Evolutionary conservation across 108 stramenopile species (phyloP), one percentile per base, ranked within the genome.

Genomic region (Seminavis robusta): DNA sequence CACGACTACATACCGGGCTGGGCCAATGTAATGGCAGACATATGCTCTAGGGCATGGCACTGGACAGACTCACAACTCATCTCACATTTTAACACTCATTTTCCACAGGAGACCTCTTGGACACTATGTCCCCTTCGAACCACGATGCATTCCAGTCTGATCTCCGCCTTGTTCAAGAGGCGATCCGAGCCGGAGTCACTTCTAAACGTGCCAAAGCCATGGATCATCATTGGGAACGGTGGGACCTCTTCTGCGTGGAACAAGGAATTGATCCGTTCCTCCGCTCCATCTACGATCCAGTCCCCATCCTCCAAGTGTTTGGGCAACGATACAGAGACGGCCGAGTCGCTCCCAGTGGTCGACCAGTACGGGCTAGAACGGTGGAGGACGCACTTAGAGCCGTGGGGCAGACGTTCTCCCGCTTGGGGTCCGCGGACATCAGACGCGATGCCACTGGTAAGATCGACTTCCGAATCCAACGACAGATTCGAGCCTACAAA

Each of bases 221-320:
- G 13, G n/a, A 24, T 42, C 16, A 24, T 1, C 47, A 67, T 24
- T 67, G 57, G 65, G 15, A 5, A 11, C 7, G 13, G 1, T 65
- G 64, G 64, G 21, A 8, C 11, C 29, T 7, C 15, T 51, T 40
- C 57, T 50, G 56, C 40, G 24, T 10, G 11, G 11, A 30, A 16
- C 16, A 21, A 24, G 13, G 8, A 46, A 9, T 67, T 38, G 65
- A 61, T 29, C 52, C 71, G 25, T 53, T 69, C 26, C 69, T 76
- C 10, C 30, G 44, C 8, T 41, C 50, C 39, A 30, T 46, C 37
- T 24, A 45, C 3, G 68, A 67, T 13, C 65, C 61, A 9, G 44
- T 61, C 19, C 60, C 63, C 33, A 33, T 76, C 41, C 61, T 76
- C 39, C 63, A 62, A 33, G 65, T 74, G 33, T 81, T 74, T 28